phyloP scores from a whole-genome alignment of 257 asterid species.

The Solanum pennellii region DNA sequence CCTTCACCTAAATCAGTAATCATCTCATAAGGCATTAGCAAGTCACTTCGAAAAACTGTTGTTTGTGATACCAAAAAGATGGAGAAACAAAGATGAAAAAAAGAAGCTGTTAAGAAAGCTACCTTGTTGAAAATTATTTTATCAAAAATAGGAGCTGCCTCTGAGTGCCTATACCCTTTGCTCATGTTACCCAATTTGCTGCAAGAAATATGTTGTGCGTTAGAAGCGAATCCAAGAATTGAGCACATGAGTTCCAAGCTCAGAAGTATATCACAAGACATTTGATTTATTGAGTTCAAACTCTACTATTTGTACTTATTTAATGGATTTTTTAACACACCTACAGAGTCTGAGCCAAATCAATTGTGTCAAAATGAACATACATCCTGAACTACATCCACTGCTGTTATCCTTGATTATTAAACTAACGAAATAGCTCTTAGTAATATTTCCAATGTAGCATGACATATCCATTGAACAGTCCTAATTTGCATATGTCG shows the following conservation, averaged over 20 bases:
- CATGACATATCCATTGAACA: neutral
- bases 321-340: neutral
- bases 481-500: neutral
- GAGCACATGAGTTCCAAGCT: neutral
- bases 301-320: neutral
- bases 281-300: neutral
- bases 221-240: neutral
- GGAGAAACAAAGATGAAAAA: neutral
- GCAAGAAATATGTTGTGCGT: slow-evolving; percentile 1
- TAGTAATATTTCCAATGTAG: neutral
- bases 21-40: neutral
- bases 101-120: neutral
- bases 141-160: slow-evolving; percentile 68
- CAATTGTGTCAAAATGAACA: neutral
- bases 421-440: neutral
- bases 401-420: neutral
- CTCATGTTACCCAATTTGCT: slow-evolving; percentile 65
- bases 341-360: neutral
- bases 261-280: neutral
- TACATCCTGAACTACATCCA: neutral
- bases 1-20: slow-evolving; percentile 37
- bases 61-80: neutral
- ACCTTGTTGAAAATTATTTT: slow-evolving; percentile 70
- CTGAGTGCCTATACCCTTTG: slow-evolving; percentile 56
- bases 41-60: neutral